Base-by-base conservation (phyloP, 2,329 filamentous ascomycete species). In the Scedosporium dehoogii region DNA sequence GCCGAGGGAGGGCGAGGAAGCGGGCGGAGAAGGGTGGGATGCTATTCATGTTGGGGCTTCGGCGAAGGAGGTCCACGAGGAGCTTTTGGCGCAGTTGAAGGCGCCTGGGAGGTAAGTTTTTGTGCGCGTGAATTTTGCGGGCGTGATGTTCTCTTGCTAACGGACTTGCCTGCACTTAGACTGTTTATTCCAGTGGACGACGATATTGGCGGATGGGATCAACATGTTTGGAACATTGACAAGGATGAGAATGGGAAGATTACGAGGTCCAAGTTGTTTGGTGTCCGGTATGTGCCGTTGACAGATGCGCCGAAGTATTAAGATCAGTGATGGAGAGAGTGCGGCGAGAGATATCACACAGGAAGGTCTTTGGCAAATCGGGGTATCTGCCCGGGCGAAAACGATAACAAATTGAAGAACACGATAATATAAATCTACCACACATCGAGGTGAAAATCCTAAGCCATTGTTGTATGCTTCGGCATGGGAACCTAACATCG, bases 21-120 rank as follows among this genome's bases (percentile, higher is more conserved):
- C 79, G 62, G 75, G 78, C 12, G 79, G 76, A 65, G 75, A 73
- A 33, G 81, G 85, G 0, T 99, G 93, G 80, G 91, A 97, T 79
- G 92, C 90, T 2, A 97, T 99, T 64, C 94, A 97, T 72, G 94
- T 97, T 2, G 94, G 94, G 0, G 94, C 94, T 0, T 90, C 91
- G 6, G 93, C 93, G 0, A 82, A 77, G 25, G 82, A 85, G 70
- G 75, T 96, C 62, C 92, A 96, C 71, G 71, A 82, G 18, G 82
- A 84, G 64, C 75, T 97, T 66, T 75, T 96, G 56, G 82, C 86
- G 33, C 94, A 97, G 77, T 76, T 99, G 67, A 85, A 85, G 66
- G 77, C 82, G 2, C 93, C 93, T 0, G 94, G 94, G 0, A 80
- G 86, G 77, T 82, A 64, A 69, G 76, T 69, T 61, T 16, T 55